phyloP scores from a whole-genome alignment of 2,329 filamentous ascomycete genomes.

The Phialophora verrucosa region DNA sequence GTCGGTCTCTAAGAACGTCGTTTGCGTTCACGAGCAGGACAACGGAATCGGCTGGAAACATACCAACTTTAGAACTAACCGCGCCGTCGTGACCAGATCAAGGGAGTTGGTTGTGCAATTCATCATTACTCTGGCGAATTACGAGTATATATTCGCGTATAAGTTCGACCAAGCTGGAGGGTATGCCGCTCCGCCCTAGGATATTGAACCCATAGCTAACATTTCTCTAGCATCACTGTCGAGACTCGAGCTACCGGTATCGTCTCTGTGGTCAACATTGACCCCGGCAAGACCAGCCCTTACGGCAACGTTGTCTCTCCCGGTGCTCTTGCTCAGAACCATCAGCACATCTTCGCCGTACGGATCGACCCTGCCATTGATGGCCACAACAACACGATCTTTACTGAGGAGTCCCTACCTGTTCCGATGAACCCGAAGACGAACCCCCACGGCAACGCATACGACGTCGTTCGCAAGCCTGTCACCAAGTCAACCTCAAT shows the following conservation, averaged over 20 bases:
- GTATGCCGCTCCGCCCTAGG: neutral
- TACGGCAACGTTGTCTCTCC: slow-evolving; percentile 69
- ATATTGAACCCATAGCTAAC: slow-evolving; percentile 8
- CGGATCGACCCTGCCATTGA: slow-evolving; percentile 70
- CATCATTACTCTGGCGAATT: slow-evolving; percentile 72
- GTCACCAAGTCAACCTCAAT: slow-evolving; percentile 56
- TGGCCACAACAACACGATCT: slow-evolving; percentile 58
- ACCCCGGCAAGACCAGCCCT: slow-evolving; percentile 57
- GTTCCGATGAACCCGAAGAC: slow-evolving; percentile 57
- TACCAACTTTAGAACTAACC: slow-evolving; percentile 68
- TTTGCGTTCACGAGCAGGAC: slow-evolving; percentile 73
- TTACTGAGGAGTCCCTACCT: slow-evolving; percentile 60
- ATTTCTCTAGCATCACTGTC: slow-evolving; percentile 52
- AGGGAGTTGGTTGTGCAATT: slow-evolving; percentile 70
- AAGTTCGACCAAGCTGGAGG: slow-evolving; percentile 68
- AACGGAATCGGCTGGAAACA: slow-evolving; percentile 73
- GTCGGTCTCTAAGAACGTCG: slow-evolving; percentile 62
- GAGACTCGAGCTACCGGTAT: slow-evolving; percentile 71
- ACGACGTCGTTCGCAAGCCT: slow-evolving; percentile 59
- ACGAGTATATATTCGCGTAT: slow-evolving; percentile 71
- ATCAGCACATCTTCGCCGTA: slow-evolving; percentile 72
- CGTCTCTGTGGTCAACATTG: slow-evolving; percentile 66
- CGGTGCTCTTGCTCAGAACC: slow-evolving; percentile 69
- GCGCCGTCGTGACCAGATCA: slow-evolving; percentile 65
- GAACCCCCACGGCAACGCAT: slow-evolving; percentile 68